Percentiles rank a stretch among this genome's conserved stretches.
These are phyloP conservation scores for Magnaporthales sp. DNA, from an alignment of 2,329 filamentous ascomycete genomes.

Conservation along the genomic window DNA sequence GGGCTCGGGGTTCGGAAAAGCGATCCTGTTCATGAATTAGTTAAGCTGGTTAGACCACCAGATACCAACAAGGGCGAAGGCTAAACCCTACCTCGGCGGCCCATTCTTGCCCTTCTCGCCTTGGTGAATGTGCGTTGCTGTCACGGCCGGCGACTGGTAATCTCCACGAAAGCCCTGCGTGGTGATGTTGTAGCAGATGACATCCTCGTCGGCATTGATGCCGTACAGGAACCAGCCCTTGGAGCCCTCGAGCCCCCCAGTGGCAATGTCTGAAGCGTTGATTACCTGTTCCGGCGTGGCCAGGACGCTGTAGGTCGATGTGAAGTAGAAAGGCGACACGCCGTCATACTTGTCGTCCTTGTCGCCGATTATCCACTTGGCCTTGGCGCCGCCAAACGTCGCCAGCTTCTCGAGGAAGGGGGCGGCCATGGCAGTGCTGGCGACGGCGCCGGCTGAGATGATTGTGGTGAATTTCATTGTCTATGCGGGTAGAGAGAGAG, in stretches of 20 bases:
- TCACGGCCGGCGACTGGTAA: constrained; percentile 34
- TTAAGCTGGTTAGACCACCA: not conserved
- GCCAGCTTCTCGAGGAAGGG: not conserved
- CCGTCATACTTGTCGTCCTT: not conserved
- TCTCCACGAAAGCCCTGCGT: constrained; percentile 32
- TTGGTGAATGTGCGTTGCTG: constrained; percentile 41
- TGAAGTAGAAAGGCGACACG: constrained; percentile 24
- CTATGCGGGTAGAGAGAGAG: not conserved
- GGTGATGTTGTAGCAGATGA: constrained; percentile 32
- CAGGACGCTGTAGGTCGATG: constrained; percentile 33
- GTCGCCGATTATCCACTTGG: not conserved
- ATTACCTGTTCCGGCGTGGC: constrained; percentile 38
- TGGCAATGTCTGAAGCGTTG: constrained; percentile 21
- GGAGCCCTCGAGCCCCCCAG: constrained; percentile 26
- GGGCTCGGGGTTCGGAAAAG: constrained; percentile 33
- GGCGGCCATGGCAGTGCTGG: not conserved
- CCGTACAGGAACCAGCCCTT: constrained; percentile 37
- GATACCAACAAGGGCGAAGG: not conserved
- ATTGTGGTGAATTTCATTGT: not conserved
- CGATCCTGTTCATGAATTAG: constrained; percentile 14
- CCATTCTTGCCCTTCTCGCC: constrained; percentile 30
- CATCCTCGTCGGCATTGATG: constrained; percentile 29
- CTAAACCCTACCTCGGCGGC: constrained; percentile 24
- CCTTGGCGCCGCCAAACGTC: not conserved
- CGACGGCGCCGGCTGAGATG: not conserved